Base-by-base conservation (phyloP, 306 rosid genomes). In the Vigna nakashimae region DNA sequence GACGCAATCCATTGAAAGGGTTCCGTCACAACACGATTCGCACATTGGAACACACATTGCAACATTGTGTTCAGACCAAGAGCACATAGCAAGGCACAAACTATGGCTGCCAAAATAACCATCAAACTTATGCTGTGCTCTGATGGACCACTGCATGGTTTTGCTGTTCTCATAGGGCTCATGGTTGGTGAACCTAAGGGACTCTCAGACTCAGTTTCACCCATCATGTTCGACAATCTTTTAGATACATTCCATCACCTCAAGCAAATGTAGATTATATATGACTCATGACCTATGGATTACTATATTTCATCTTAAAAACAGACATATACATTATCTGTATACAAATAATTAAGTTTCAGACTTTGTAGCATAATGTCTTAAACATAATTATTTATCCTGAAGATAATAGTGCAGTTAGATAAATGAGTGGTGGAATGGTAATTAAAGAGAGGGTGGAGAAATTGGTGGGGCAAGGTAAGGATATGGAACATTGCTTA, bases 51-150 rank as follows among this genome's bases (percentile, higher is more conserved):
- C 13, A 87, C 88, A 34, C 96, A 92, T 49, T 75, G 84, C 22
- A 90, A 65, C 89, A 79, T 92, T 28, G 93, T 83, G 66, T 90
- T 89, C 15, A 92, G 90, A 56, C 97, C 96, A 2, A 92, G 91
- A 32, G 92, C 91, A 20, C 96, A 92, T 1, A 92, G 78, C 15
- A 89, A 73, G 15, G 92, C 94, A 52, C 94, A 92, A 0, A 89
- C 42, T 7, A 90, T 74, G 32, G 92, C 96, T 13, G 90, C 96
- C 60, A 86, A 26, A 1, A 90, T 16, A 48, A 92, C 79, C 86
- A 86, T 71, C 55, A 70, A 15, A 51, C 80, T 83, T 30, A 84
- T 7, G 71, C 20, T 51, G 16, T 57, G 71, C 26, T 71, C 45
- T 36, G 52, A 7, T 56, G 79, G 64, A 40, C 48, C 83, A 34